Evolutionary conservation across 2,329 filamentous ascomycete species (phyloP).

Genomic region (Elsinoe arachidis): DNA sequence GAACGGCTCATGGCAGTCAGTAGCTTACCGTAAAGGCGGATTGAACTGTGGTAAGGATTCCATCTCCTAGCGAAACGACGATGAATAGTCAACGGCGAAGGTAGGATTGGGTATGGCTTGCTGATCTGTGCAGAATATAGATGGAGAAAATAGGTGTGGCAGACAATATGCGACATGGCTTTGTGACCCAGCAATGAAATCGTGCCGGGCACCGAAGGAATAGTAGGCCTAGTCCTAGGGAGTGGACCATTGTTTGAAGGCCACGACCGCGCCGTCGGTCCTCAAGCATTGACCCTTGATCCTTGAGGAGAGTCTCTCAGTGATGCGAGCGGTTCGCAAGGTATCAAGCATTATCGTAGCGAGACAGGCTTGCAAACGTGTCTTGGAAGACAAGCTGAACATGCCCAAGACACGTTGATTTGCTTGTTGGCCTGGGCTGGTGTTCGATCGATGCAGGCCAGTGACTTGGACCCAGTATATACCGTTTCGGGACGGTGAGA

Average conservation of each 20-base stretch:
- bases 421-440: not conserved
- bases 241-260: not conserved
- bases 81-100: conserved; percentile 1
- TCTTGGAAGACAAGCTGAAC: not conserved
- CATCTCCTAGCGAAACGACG: not conserved
- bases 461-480: not conserved
- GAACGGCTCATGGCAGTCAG: conserved; percentile 2
- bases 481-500: not conserved
- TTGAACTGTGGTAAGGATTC: not conserved
- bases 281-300: not conserved
- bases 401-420: not conserved
- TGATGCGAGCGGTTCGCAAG: not conserved
- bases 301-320: not conserved
- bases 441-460: not conserved
- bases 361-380: not conserved
- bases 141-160: not conserved
- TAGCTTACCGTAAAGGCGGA: not conserved
- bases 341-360: not conserved
- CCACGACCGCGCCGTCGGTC: not conserved
- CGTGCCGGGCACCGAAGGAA: not conserved
- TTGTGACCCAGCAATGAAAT: not conserved
- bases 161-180: conserved; percentile 5
- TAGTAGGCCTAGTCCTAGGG: not conserved
- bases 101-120: not conserved
- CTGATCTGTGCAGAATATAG: not conserved